Conservation (phyloP, 2,329 filamentous ascomycete species). For the Epichloe hybrida region DNA sequence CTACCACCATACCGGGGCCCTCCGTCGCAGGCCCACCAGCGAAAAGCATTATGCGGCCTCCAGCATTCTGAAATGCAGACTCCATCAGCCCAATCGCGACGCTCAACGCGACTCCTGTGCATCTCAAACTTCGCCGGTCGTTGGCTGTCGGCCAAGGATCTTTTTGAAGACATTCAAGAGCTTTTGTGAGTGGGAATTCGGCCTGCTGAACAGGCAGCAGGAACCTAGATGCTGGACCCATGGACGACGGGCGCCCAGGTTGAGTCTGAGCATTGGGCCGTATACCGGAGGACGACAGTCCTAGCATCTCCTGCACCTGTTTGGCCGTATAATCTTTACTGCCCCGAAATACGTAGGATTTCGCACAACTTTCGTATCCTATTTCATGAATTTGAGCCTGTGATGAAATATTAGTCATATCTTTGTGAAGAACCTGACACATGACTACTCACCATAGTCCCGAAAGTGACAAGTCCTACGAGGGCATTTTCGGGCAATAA, state of each 20-base stretch:
- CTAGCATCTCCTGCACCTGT: conserved; percentile 99
- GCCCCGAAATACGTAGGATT: conserved; percentile 95
- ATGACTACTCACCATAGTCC: conserved; percentile 62
- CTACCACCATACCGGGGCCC: conserved; percentile 92
- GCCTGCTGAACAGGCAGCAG: conserved; percentile 88
- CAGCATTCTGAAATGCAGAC: conserved; percentile 88
- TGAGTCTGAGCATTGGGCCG: conserved; percentile 64
- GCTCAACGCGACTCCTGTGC: conserved; percentile 90
- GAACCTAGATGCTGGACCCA: conserved; percentile 78
- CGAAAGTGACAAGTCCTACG: conserved; percentile 74
- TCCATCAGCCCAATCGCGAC: conserved; percentile 88
- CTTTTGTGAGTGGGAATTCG: conserved; percentile 94
- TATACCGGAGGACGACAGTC: conserved; percentile 56
- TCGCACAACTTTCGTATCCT: conserved; percentile 93
- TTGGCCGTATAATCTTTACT: conserved; percentile 98
- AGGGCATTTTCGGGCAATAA: conserved; percentile 69
- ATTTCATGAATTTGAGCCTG: conserved; percentile 86
- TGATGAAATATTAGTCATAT: not conserved
- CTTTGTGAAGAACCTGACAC: not conserved
- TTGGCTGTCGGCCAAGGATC: conserved; percentile 96
- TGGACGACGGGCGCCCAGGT: conserved; percentile 60
- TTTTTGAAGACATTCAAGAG: conserved; percentile 85
- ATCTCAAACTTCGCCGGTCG: conserved; percentile 79
- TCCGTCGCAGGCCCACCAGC: conserved; percentile 90
- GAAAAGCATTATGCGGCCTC: conserved; percentile 94